A percentile compares a stretch with the other conserved stretches of the same genome.
These are phyloP conservation scores for Pholiota microspora DNA, from an alignment of 768 basidiomycete species.

Conservation along the genomic window DNA sequence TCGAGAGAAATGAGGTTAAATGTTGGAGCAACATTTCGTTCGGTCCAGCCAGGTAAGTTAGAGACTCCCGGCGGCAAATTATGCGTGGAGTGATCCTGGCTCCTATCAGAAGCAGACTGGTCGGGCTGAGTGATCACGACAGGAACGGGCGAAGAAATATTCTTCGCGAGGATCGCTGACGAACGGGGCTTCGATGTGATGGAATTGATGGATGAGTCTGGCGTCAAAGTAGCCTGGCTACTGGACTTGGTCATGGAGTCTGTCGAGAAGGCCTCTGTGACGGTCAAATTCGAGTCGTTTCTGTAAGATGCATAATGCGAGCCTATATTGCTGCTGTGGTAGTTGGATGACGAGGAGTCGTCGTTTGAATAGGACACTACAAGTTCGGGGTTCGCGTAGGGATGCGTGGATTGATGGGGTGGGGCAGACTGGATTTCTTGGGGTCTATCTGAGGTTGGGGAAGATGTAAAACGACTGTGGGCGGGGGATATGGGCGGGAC, in stretches of 20 bases:
- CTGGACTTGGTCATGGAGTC: constrained; percentile 30
- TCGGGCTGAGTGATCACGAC: constrained; percentile 29
- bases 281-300: constrained; percentile 52
- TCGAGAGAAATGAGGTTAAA: constrained; percentile 75
- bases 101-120: constrained; percentile 24
- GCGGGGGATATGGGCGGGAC: constrained; percentile 14
- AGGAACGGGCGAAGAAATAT: constrained; percentile 56
- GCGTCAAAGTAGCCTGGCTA: constrained; percentile 28
- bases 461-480: constrained; percentile 6
- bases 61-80: constrained; percentile 24
- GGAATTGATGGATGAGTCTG: constrained; percentile 34
- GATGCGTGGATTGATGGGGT: constrained; percentile 51
- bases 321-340: constrained; percentile 23
- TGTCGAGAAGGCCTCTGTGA: constrained; percentile 39
- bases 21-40: constrained; percentile 42
- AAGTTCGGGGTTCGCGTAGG: constrained; percentile 80
- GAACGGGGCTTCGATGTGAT: constrained; percentile 25
- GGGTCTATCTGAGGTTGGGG: constrained; percentile 4
- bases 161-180: constrained; percentile 43
- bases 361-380: constrained; percentile 38
- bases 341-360: constrained; percentile 13
- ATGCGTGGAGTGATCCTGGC: constrained; percentile 15
- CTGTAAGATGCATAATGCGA: constrained; percentile 29
- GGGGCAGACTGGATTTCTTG: constrained; percentile 3
- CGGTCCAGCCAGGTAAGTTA: constrained; percentile 50